Evolutionary conservation across 176 grass and related monocot species (phyloP).

Genomic region (Eremochloa ophiuroides): DNA sequence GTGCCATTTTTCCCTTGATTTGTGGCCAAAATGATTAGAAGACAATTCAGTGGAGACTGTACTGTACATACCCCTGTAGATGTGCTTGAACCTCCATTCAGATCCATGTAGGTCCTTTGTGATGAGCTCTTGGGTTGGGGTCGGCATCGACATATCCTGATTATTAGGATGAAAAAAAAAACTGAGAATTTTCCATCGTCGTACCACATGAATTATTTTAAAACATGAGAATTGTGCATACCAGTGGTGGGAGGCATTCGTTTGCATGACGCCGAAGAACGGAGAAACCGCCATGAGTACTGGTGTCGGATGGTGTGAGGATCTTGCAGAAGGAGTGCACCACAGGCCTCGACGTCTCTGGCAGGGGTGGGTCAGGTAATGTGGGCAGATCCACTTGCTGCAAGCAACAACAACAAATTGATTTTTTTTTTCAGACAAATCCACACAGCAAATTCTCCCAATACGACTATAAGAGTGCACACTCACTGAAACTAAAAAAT

Average conservation of each 20-base stretch:
- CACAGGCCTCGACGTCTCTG: conserved; percentile 49
- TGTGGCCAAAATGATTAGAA: conserved; percentile 15
- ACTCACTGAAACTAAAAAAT: conserved; percentile 1
- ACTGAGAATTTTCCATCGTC: not conserved
- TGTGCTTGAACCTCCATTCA: conserved; percentile 98
- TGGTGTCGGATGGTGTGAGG: conserved; percentile 95
- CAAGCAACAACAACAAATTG: not conserved
- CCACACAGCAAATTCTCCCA: not conserved
- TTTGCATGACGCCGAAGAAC: conserved; percentile 86
- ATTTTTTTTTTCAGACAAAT: not conserved
- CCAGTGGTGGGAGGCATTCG: conserved; percentile 91
- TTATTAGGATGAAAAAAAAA: conserved; percentile 17
- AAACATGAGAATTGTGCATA: conserved; percentile 26
- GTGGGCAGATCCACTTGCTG: conserved; percentile 54
- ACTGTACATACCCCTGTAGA: conserved; percentile 73
- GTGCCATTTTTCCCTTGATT: not conserved
- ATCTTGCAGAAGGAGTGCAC: conserved; percentile 99
- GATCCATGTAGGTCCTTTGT: conserved; percentile 81
- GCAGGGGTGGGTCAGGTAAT: conserved; percentile 41
- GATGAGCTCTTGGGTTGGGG: conserved; percentile 77
- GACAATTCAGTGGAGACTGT: conserved; percentile 10
- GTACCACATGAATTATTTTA: not conserved
- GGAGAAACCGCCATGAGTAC: conserved; percentile 95
- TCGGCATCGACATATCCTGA: conserved; percentile 87
- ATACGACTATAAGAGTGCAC: not conserved